phyloP scores from a whole-genome alignment of 176 grass and related monocot species.

The Neostapfia colusana region DNA sequence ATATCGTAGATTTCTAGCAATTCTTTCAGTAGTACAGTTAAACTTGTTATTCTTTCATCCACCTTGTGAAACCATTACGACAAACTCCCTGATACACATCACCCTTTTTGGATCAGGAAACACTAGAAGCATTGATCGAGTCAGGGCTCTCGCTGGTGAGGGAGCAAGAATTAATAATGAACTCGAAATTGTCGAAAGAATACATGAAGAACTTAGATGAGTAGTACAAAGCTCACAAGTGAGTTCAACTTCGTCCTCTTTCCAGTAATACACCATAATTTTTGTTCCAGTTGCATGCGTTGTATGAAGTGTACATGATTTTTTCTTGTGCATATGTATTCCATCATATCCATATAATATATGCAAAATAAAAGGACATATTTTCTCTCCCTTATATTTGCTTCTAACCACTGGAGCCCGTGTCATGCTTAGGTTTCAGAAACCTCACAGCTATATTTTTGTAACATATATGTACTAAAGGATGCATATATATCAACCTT shows the following conservation, averaged over 20 bases:
- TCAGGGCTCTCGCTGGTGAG: constrained; percentile 63
- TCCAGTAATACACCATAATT: neutral
- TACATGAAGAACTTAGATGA: constrained; percentile 92
- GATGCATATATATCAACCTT: neutral
- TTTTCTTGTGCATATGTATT: neutral
- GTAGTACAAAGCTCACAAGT: constrained; percentile 21
- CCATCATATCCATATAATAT: neutral
- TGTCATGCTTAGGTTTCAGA: neutral
- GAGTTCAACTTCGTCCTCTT: neutral
- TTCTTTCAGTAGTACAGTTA: constrained; percentile 14
- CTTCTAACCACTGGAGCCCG: neutral
- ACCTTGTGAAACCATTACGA: neutral
- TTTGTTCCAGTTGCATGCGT: constrained; percentile 14
- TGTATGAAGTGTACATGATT: neutral
- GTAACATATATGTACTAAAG: constrained; percentile 9
- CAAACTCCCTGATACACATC: constrained; percentile 11
- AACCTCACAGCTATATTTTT: neutral
- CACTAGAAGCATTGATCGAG: constrained; percentile 68
- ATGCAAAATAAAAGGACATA: neutral
- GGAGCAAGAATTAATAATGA: constrained; percentile 80
- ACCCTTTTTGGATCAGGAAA: constrained; percentile 51
- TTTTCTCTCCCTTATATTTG: neutral
- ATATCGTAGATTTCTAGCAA: neutral
- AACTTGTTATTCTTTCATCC: neutral
- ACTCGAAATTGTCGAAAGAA: constrained; percentile 78